phyloP scores from a whole-genome alignment of 2,329 filamentous ascomycete genomes.

The Neophaeococcomyces aloes region DNA sequence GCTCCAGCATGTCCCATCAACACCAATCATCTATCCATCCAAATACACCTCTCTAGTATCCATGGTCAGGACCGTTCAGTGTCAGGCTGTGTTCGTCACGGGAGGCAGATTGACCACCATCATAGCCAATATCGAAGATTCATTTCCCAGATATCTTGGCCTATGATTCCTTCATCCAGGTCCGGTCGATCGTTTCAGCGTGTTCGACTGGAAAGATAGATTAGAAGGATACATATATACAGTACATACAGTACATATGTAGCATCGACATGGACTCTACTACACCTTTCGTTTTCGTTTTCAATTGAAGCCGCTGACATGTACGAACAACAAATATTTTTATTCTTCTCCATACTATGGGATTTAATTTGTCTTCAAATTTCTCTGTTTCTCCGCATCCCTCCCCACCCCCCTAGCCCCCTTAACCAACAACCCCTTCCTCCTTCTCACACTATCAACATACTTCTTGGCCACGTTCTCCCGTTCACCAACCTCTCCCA shows the following conservation, averaged over 20 bases:
- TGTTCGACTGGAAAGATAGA: slow-evolving; percentile 5
- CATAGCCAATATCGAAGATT: slow-evolving; percentile 2
- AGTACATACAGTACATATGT: too few relatives aligned
- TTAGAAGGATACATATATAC: slow-evolving; percentile 5
- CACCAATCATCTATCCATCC: slow-evolving; percentile 1
- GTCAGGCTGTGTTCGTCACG: slow-evolving; percentile 36
- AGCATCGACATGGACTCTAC: too few relatives aligned
- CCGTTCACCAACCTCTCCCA: slow-evolving; percentile 83
- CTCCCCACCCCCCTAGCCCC: slow-evolving; percentile 62
- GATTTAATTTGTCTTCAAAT: slow-evolving; percentile 45
- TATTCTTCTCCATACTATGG: too few relatives aligned
- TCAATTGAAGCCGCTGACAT: too few relatives aligned
- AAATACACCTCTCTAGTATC: slow-evolving; percentile 29
- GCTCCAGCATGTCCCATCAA: too few relatives aligned
- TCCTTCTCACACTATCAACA: slow-evolving; percentile 74
- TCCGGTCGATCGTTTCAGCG: slow-evolving; percentile 8
- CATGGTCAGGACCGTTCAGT: slow-evolving; percentile 32
- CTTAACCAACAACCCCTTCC: slow-evolving; percentile 81
- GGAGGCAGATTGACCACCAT: slow-evolving; percentile 28
- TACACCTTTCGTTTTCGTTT: too few relatives aligned
- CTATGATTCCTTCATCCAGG: slow-evolving; percentile 17
- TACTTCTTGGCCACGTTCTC: slow-evolving; percentile 96
- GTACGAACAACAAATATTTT: too few relatives aligned
- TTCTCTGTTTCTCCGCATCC: slow-evolving; percentile 88
- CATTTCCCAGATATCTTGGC: slow-evolving; percentile 11